Percentiles rank a stretch among this genome's conserved stretches.
Evolutionary conservation across 139 green algal species (phyloP).

Genomic region (Chlamydomonas eustigma): DNA sequence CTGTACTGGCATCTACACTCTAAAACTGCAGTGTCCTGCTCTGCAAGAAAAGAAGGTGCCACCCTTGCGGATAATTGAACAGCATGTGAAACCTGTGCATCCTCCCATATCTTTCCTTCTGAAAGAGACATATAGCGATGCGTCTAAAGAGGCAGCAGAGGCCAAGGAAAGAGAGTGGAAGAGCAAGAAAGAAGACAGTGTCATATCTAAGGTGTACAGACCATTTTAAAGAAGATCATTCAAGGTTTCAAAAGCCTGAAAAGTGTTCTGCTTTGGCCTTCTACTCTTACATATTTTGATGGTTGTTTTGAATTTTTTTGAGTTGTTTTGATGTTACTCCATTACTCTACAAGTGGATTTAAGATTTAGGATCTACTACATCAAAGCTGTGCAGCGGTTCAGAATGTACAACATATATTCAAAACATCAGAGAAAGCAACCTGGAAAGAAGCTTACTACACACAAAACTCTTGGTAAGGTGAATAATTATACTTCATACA

Average conservation of each 20-base stretch:
- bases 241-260: too few species aligned
- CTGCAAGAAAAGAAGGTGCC: conserved; percentile 38
- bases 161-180: conserved; percentile 42
- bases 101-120: conserved; percentile 57
- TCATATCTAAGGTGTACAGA: conserved; percentile 35
- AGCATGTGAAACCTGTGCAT: conserved; percentile 48
- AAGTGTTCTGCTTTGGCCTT: too few species aligned
- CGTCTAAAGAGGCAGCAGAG: conserved; percentile 30
- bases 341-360: too few species aligned
- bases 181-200: conserved; percentile 29
- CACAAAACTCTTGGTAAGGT: too few species aligned
- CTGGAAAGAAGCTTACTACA: too few species aligned
- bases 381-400: too few species aligned
- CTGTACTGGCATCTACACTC: conserved; percentile 37
- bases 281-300: too few species aligned
- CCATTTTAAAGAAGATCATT: conserved; percentile 33
- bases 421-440: too few species aligned
- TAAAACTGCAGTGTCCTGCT: conserved; percentile 52
- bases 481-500: too few species aligned
- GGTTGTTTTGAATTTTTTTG: too few species aligned
- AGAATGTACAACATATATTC: too few species aligned
- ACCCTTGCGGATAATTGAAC: conserved; percentile 17
- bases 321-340: neutral
- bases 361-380: too few species aligned
- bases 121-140: conserved; percentile 36